These are phyloP conservation scores for Leccinum pellstonianum DNA, from an alignment of 768 basidiomycete species.

Conservation along the genomic window DNA sequence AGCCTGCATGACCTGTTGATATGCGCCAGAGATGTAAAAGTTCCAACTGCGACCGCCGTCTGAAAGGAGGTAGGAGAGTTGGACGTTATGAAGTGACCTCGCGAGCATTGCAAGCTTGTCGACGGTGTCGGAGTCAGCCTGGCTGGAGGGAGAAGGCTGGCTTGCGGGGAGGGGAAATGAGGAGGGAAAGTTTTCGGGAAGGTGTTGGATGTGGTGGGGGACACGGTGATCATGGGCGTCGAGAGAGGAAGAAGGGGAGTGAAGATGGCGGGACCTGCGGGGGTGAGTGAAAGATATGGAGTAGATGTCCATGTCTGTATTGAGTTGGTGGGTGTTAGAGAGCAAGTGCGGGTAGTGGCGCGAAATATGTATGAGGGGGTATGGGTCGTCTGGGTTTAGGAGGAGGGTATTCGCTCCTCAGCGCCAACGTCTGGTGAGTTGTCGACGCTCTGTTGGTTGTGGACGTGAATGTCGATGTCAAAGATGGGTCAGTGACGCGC, in stretches of 20 bases:
- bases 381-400: slow-evolving; percentile 25
- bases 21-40: slow-evolving; percentile 86
- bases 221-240: slow-evolving; percentile 57
- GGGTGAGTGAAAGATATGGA: slow-evolving; percentile 93
- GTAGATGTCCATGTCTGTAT: slow-evolving; percentile 80
- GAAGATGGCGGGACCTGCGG: slow-evolving; percentile 68
- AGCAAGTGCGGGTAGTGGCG: slow-evolving; percentile 4
- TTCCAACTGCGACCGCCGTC: slow-evolving; percentile 76
- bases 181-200: slow-evolving; percentile 32
- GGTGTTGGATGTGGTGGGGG: slow-evolving; percentile 39
- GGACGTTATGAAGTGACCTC: slow-evolving; percentile 78
- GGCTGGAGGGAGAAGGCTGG: slow-evolving; percentile 32
- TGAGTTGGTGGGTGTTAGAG: background rate
- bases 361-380: slow-evolving; percentile 16
- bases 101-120: slow-evolving; percentile 78
- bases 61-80: slow-evolving; percentile 73
- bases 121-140: slow-evolving; percentile 69
- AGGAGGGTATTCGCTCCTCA: slow-evolving; percentile 28
- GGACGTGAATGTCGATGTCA: slow-evolving; percentile 4
- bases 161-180: slow-evolving; percentile 40
- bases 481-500: slow-evolving; percentile 18
- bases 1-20: slow-evolving; percentile 90
- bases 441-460: background rate
- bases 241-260: slow-evolving; percentile 58
- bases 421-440: slow-evolving; percentile 13